phyloP scores from a whole-genome alignment of 2,329 filamentous ascomycete species.

The Phoma sp. region DNA sequence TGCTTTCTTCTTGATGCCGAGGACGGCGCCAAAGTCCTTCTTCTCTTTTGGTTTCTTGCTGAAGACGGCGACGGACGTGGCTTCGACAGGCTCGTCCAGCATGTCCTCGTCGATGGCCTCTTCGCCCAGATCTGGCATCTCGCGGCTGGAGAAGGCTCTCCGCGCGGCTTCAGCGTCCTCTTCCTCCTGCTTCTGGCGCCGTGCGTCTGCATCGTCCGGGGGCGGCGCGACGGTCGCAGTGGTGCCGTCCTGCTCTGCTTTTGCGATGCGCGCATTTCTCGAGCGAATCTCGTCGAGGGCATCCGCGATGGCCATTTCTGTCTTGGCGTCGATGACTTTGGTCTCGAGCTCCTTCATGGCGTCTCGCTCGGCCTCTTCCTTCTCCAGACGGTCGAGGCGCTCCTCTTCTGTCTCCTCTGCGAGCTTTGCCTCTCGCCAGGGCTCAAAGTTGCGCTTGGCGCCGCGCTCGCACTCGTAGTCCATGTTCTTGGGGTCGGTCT shows the following conservation, averaged over 20 bases:
- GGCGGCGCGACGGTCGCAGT: slow-evolving; percentile 57
- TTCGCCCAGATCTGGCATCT: slow-evolving; percentile 56
- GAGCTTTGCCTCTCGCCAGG: slow-evolving; percentile 75
- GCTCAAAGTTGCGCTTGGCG: slow-evolving; percentile 91
- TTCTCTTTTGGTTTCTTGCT: slow-evolving; percentile 88
- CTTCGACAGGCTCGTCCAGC: slow-evolving; percentile 39
- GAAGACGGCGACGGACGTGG: slow-evolving; percentile 59
- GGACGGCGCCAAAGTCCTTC: slow-evolving; percentile 74
- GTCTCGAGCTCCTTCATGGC: slow-evolving; percentile 95
- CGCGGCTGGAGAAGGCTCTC: slow-evolving; percentile 69
- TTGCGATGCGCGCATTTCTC: slow-evolving; percentile 85
- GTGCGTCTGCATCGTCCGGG: slow-evolving; percentile 62
- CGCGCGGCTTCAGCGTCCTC: slow-evolving; percentile 85
- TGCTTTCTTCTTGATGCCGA: slow-evolving; percentile 75
- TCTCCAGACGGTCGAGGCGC: slow-evolving; percentile 80
- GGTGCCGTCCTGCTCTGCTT: slow-evolving; percentile 69
- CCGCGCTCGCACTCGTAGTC: slow-evolving; percentile 84
- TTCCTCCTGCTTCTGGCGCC: slow-evolving; percentile 70
- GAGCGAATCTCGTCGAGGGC: slow-evolving; percentile 93
- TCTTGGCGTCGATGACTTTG: slow-evolving; percentile 90
- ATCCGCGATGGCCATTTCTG: slow-evolving; percentile 96
- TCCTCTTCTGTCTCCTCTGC: slow-evolving; percentile 85
- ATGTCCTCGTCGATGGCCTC: slow-evolving; percentile 57
- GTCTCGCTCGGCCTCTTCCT: slow-evolving; percentile 80
- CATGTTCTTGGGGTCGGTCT: slow-evolving; percentile 93